These are phyloP conservation scores for Samsoniella hepiali DNA, from an alignment of 2,329 filamentous ascomycete species.

Conservation along the genomic window DNA sequence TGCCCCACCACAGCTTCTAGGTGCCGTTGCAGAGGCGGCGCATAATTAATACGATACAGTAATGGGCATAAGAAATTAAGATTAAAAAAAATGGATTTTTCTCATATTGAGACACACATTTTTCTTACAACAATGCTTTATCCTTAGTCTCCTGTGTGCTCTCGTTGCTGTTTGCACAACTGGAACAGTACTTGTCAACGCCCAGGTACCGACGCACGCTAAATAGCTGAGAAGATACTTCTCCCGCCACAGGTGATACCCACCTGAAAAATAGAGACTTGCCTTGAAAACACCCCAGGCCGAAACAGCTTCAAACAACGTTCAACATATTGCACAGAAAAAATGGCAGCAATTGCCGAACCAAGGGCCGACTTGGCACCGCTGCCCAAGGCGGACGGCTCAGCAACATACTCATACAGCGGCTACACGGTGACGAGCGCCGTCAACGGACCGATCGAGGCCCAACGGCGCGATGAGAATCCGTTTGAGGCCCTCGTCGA, in stretches of 20 bases:
- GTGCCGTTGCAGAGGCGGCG: not conserved
- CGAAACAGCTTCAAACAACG: slow-evolving; percentile 1
- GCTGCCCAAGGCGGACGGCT: slow-evolving; percentile 73
- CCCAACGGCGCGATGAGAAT: slow-evolving; percentile 81
- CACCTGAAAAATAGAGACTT: slow-evolving; percentile 7
- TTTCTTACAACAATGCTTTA: not conserved
- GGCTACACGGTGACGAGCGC: slow-evolving; percentile 80
- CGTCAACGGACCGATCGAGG: slow-evolving; percentile 91
- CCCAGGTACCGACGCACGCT: not conserved
- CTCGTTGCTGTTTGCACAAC: not conserved
- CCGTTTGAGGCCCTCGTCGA: slow-evolving; percentile 89
- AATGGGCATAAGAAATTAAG: not conserved
- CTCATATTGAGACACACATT: not conserved
- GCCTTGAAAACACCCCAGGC: not conserved
- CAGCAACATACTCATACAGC: slow-evolving; percentile 69
- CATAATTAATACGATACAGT: not conserved
- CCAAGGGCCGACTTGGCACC: slow-evolving; percentile 54
- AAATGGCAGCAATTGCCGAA: slow-evolving; percentile 45
- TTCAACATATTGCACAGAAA: slow-evolving; percentile 18
- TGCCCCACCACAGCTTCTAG: slow-evolving; percentile 16
- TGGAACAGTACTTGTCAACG: not conserved
- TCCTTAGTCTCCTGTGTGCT: not conserved
- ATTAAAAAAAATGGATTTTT: not conserved
- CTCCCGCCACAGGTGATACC: not conserved
- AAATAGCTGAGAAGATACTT: not conserved